These are phyloP conservation scores for Linnemannia schmuckeri DNA, from an alignment of 192 early-diverging fungal species.

Conservation along the genomic window DNA sequence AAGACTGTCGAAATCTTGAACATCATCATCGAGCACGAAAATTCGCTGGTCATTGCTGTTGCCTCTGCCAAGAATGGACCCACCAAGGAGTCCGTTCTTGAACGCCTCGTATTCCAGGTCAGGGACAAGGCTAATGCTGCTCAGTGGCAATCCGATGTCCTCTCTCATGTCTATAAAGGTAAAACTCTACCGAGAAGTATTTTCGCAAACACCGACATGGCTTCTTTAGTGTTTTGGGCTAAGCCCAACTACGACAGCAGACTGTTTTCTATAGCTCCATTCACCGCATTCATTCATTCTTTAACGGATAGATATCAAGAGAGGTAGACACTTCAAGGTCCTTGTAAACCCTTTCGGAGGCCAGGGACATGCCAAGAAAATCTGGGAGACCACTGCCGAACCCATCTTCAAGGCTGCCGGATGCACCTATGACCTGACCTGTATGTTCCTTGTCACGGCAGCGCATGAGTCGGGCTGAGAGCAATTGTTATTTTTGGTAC, in stretches of 20 bases:
- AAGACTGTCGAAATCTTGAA: slow-evolving; percentile 45
- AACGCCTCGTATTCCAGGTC: slow-evolving; percentile 29
- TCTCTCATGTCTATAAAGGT: slow-evolving; percentile 53
- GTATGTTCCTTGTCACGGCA: slow-evolving; percentile 46
- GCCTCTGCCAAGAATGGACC: slow-evolving; percentile 28
- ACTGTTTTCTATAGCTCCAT: background rate
- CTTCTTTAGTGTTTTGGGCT: background rate
- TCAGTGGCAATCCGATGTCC: slow-evolving; percentile 46
- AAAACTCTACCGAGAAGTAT: background rate
- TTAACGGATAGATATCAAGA: slow-evolving; percentile 28
- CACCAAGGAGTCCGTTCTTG: slow-evolving; percentile 35
- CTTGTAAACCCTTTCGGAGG: slow-evolving; percentile 85
- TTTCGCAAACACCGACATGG: background rate
- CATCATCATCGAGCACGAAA: slow-evolving; percentile 18
- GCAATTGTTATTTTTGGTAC: background rate
- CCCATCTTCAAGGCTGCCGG: slow-evolving; percentile 77
- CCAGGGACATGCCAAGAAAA: slow-evolving; percentile 69
- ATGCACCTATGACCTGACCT: slow-evolving; percentile 61
- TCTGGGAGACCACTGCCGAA: slow-evolving; percentile 65
- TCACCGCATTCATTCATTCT: background rate
- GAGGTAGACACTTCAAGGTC: slow-evolving; percentile 61
- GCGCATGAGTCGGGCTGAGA: background rate
- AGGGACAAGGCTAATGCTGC: slow-evolving; percentile 29
- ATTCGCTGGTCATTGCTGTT: slow-evolving; percentile 17
- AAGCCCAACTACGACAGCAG: background rate